phyloP scores from a whole-genome alignment of 371 early-diverging fungal genomes.

The Apophysomyces variabilis region DNA sequence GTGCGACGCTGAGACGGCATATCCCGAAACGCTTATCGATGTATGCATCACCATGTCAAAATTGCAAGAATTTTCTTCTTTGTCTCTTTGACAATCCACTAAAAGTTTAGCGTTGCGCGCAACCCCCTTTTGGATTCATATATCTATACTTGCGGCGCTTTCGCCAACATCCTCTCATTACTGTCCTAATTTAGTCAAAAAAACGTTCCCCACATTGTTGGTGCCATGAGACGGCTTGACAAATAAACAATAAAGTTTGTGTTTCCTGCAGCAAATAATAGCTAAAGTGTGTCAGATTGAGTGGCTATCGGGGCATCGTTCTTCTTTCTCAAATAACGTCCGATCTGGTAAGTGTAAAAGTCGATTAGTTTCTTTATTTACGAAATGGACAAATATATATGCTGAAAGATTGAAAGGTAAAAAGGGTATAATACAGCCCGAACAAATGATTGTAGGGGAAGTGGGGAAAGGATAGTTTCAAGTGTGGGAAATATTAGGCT shows the following conservation, averaged over 20 bases:
- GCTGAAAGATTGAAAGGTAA: neutral
- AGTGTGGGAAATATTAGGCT: neutral
- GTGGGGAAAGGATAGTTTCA: neutral
- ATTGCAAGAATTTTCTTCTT: neutral
- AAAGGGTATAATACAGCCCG: conserved; percentile 6
- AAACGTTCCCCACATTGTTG: conserved; percentile 5
- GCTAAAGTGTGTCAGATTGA: neutral
- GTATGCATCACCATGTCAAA: neutral
- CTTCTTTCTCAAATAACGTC: neutral
- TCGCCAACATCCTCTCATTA: neutral
- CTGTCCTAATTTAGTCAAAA: neutral
- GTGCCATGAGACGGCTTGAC: neutral
- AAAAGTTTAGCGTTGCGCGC: no score
- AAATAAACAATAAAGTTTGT: neutral
- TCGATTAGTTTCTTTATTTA: conserved; percentile 4
- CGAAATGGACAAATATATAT: conserved; percentile 8
- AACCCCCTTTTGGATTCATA: no score
- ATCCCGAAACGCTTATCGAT: neutral
- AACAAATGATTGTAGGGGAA: neutral
- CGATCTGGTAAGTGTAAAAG: neutral
- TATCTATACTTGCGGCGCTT: no score
- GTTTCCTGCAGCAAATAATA: neutral
- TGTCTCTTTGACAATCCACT: neutral
- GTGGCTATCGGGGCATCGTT: neutral
- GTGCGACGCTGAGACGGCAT: neutral